phyloP scores from a whole-genome alignment of 1,284 basidiomycete species.

The Cryptococcus jaspeensis region DNA sequence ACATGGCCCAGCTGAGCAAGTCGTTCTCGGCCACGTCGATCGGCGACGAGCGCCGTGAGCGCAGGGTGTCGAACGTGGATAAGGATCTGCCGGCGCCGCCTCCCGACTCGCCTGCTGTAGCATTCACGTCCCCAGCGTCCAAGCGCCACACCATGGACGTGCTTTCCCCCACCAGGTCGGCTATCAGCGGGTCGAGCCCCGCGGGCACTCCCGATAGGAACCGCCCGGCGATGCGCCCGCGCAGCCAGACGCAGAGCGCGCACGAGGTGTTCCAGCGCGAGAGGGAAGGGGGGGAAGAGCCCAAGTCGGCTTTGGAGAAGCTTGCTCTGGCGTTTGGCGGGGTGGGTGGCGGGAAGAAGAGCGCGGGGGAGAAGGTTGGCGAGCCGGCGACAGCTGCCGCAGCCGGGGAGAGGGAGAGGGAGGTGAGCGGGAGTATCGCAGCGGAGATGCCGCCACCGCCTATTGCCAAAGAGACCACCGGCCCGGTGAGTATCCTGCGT shows the following conservation, averaged over 20 bases:
- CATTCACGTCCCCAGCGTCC: conserved; percentile 6
- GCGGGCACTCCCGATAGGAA: background rate
- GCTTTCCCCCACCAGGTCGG: background rate
- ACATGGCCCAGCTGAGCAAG: background rate
- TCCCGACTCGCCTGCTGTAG: conserved; percentile 5
- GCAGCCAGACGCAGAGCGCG: conserved; percentile 33
- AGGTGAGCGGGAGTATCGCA: conserved; percentile 18
- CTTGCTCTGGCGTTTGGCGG: conserved; percentile 15
- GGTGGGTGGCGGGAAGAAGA: background rate
- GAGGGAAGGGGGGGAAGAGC: conserved; percentile 29
- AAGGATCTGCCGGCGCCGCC: conserved; percentile 19
- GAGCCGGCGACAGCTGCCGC: background rate
- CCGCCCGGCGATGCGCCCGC: conserved; percentile 26
- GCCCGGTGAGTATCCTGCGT: conserved; percentile 16
- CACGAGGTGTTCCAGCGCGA: conserved; percentile 32
- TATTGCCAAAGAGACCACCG: too few species aligned
- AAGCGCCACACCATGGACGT: conserved; percentile 2
- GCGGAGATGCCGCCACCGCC: conserved; percentile 17
- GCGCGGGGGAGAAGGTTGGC: conserved; percentile 12
- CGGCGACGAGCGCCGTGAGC: background rate
- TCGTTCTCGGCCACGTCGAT: background rate
- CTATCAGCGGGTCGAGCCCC: background rate
- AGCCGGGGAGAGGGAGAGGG: background rate
- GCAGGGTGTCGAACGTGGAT: conserved; percentile 7
- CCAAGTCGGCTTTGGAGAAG: conserved; percentile 44